Conservation (phyloP, 2,329 filamentous ascomycete species). For the Aspergillus proliferans region DNA sequence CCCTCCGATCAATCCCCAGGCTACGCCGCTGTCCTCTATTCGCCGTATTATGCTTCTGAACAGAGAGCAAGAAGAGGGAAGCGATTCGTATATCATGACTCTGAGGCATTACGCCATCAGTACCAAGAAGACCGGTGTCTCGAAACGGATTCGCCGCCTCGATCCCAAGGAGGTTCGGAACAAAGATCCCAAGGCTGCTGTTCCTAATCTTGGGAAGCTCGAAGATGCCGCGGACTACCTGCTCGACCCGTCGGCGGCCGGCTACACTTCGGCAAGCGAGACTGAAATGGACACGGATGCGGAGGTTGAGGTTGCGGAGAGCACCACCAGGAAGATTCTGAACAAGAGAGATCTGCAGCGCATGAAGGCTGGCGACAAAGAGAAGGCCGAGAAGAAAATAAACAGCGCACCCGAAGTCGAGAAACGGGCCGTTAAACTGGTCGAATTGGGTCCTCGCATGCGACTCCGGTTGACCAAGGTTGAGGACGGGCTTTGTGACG, state of each 20-base stretch:
- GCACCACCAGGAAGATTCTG: slow-evolving; percentile 48
- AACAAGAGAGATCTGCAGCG: slow-evolving; percentile 47
- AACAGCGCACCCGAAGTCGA: slow-evolving; percentile 54
- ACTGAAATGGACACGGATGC: slow-evolving; percentile 92
- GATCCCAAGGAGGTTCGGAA: slow-evolving; percentile 79
- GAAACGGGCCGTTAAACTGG: slow-evolving; percentile 80
- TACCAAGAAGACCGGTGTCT: slow-evolving; percentile 76
- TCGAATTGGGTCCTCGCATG: slow-evolving; percentile 89
- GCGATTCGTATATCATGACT: slow-evolving; percentile 73
- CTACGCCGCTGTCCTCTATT: slow-evolving; percentile 85
- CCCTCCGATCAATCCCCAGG: slow-evolving; percentile 88
- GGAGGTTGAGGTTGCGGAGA: slow-evolving; percentile 76
- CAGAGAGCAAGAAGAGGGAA: slow-evolving; percentile 55
- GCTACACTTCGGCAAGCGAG: slow-evolving; percentile 88
- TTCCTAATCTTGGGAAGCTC: slow-evolving; percentile 85
- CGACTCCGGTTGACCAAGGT: slow-evolving; percentile 86
- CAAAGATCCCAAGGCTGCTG: slow-evolving; percentile 55
- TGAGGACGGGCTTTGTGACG: slow-evolving; percentile 83
- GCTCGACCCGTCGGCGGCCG: slow-evolving; percentile 69
- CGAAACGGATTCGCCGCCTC: slow-evolving; percentile 73
- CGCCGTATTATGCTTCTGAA: slow-evolving; percentile 85
- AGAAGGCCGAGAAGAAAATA: slow-evolving; percentile 39
- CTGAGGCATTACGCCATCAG: slow-evolving; percentile 94
- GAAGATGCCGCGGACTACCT: slow-evolving; percentile 94
- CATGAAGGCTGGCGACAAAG: slow-evolving; percentile 38